Evolutionary conservation across 495 filamentous ascomycete species (phyloP), one percentile per base, ranked within the genome.

Genomic region (Glutinoglossum americanum): DNA sequence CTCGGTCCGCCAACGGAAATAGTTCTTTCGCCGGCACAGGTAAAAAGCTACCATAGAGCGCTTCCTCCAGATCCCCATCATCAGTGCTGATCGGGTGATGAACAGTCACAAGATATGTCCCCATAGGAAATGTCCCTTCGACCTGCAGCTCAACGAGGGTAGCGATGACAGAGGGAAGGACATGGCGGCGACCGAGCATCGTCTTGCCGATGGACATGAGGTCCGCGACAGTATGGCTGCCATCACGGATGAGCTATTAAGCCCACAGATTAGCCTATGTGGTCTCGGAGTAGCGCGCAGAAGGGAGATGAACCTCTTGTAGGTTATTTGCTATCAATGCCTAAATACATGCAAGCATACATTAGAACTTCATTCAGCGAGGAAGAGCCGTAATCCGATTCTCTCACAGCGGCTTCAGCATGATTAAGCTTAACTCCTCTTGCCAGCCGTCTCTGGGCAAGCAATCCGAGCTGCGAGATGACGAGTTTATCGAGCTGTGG

Each of bases 71-170:
- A 64, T 96, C 80, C 3, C 92, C 93, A 63, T 96, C 87, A 59
- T 94, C 85, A 60, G 79, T 82, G 62, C 78, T 79, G 67, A 98
- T 83, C 23, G 92, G 92, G 65, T 92, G 74, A 68, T 95, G 88
- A 25, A 98, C 86, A 0, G 92, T 98, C 0, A 98, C 92, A 19
- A 98, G 80, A 65, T 94, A 97, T 15, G 89, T 96, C 35, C 92
- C 93, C 9, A 74, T 80, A 3, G 77, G 81, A 62, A 98, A 98
- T 0, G 92, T 98, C 39, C 93, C 92, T 69, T 98, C 92, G 58
- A 97, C 82, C 73, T 89, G 85, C 60, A 98, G 77, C 71, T 93
- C 84, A 55, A 76, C 73, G 27, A 98, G 77, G 11, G 85, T 83
- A 2, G 76, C 71, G 27, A 79, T 72, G 30, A 98, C 92, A 19